Percentiles rank a stretch among this genome's conserved stretches.
These are phyloP conservation scores for Leptomonas pyrrhocoris DNA, from an alignment of 208 protist genomes.

Conservation along the genomic window DNA sequence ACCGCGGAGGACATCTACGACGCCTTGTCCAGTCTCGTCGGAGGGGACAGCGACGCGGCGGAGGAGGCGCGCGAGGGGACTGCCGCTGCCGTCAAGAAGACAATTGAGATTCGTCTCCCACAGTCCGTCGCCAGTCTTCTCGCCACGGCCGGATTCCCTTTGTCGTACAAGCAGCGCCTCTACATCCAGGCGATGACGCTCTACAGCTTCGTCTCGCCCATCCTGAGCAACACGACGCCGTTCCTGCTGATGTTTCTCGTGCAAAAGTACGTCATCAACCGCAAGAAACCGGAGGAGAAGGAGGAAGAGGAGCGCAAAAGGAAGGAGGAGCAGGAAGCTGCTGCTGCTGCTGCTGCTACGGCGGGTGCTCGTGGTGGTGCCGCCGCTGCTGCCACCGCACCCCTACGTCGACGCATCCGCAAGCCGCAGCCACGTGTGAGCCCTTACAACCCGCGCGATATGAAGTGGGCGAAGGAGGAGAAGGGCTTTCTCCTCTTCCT, in stretches of 20 bases:
- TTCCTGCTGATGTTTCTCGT: constrained; percentile 83
- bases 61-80: constrained; percentile 1
- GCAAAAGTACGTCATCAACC: constrained; percentile 55
- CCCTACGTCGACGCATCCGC: constrained; percentile 30
- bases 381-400: neutral
- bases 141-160: constrained; percentile 47
- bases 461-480: constrained; percentile 55
- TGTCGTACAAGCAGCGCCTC: constrained; percentile 53
- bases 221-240: constrained; percentile 51
- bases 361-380: neutral
- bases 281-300: constrained; percentile 31
- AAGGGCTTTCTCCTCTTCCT: constrained; percentile 79
- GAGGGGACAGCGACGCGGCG: neutral
- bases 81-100: neutral
- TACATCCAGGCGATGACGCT: constrained; percentile 50
- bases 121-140: constrained; percentile 47
- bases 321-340: constrained; percentile 9
- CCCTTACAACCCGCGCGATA: constrained; percentile 52
- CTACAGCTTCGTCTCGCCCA: constrained; percentile 45
- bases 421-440: constrained; percentile 35
- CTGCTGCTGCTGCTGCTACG: constrained; percentile 6
- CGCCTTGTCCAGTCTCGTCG: constrained; percentile 35
- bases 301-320: constrained; percentile 32
- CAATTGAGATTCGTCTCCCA: constrained; percentile 13
- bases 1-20: constrained; percentile 37